phyloP scores from a whole-genome alignment of 2,329 filamentous ascomycete species.

The Tolypocladium pustulatum region DNA sequence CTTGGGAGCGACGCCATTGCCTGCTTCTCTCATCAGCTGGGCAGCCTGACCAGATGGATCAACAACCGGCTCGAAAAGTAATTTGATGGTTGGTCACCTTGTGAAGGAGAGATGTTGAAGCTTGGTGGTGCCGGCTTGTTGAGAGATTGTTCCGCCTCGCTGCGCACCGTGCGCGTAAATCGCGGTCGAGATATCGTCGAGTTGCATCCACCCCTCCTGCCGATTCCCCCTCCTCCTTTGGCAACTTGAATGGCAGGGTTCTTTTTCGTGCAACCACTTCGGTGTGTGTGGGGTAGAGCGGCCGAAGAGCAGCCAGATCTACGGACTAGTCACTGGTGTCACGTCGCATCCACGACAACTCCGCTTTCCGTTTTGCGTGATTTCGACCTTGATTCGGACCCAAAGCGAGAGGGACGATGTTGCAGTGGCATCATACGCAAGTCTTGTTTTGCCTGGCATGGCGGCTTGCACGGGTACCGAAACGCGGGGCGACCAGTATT shows the following conservation, averaged over 20 bases:
- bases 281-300: neutral
- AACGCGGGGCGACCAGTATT: neutral
- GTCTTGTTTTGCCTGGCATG: constrained; percentile 1
- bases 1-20: neutral
- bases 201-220: neutral
- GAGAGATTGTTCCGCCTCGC: neutral
- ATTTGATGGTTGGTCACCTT: neutral
- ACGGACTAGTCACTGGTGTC: constrained; percentile 8
- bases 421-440: neutral
- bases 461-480: constrained; percentile 6
- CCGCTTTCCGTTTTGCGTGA: neutral
- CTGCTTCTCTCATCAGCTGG: neutral
- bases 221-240: neutral
- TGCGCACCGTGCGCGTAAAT: neutral
- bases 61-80: neutral
- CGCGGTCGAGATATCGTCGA: neutral
- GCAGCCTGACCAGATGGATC: neutral
- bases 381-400: neutral
- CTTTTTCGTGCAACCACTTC: neutral
- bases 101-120: neutral
- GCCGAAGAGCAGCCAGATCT: constrained; percentile 5
- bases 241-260: neutral
- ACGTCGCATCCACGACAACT: constrained; percentile 10
- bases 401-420: neutral
- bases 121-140: neutral